Evolutionary conservation across 495 filamentous ascomycete genomes (phyloP).

Genomic region (Tricharina praecox): DNA sequence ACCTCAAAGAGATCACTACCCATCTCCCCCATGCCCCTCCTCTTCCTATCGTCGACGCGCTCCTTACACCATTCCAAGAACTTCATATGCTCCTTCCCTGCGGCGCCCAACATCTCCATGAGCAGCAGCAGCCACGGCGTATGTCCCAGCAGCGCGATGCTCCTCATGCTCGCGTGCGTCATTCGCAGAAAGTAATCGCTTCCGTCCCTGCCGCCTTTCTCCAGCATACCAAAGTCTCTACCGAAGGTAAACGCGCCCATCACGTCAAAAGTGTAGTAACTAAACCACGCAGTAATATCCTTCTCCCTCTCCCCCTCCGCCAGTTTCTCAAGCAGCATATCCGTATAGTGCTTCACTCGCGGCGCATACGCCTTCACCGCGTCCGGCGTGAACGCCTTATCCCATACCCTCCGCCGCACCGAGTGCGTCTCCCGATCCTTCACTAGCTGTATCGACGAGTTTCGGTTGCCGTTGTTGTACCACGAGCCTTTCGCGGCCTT

Average conservation of each 20-base stretch:
- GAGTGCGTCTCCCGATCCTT: slow-evolving; percentile 5
- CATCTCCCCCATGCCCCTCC: not conserved
- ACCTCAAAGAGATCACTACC: slow-evolving; percentile 10
- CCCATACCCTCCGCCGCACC: slow-evolving; percentile 9
- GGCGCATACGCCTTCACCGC: slow-evolving; percentile 1
- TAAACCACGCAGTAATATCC: slow-evolving; percentile 17
- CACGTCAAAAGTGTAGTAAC: slow-evolving; percentile 27
- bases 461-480: not conserved
- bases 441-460: slow-evolving; percentile 3
- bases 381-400: slow-evolving; percentile 5
- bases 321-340: not conserved
- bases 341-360: not conserved
- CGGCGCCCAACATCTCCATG: slow-evolving; percentile 5
- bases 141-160: slow-evolving; percentile 1
- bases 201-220: slow-evolving; percentile 8
- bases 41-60: slow-evolving; percentile 6
- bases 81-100: not conserved
- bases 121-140: slow-evolving; percentile 6
- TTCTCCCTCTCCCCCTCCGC: slow-evolving; percentile 13
- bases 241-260: slow-evolving; percentile 27
- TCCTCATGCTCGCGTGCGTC: slow-evolving; percentile 7
- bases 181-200: slow-evolving; percentile 7
- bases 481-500: slow-evolving; percentile 11
- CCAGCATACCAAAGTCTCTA: slow-evolving; percentile 20
- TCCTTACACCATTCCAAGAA: slow-evolving; percentile 7